Percentiles rank a stretch among this genome's conserved stretches.
Evolutionary conservation across 192 early-diverging fungal species (phyloP).

Genomic region (Gryganskiella cystojenkinii): DNA sequence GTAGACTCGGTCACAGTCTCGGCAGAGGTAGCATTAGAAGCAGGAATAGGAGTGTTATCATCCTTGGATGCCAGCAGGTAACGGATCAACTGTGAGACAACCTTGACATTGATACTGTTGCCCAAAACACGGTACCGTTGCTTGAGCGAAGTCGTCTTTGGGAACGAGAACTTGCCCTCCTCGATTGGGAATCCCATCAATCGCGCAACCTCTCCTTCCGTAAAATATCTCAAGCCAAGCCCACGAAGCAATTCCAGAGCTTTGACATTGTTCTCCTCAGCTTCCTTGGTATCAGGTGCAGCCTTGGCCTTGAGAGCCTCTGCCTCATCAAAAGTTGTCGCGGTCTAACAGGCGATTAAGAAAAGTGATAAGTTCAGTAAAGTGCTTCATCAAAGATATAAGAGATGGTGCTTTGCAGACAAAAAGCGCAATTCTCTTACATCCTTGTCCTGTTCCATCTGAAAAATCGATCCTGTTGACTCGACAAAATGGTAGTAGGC

Average conservation of each 20-base stretch:
- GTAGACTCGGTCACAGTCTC: background rate
- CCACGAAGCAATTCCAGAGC: constrained; percentile 47
- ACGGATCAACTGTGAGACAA: constrained; percentile 82
- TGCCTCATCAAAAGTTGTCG: constrained; percentile 44
- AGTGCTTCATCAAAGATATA: background rate
- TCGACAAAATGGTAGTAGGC: constrained; percentile 78
- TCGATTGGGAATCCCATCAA: constrained; percentile 82
- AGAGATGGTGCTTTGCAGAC: background rate
- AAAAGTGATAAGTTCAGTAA: no score
- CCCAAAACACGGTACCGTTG: constrained; percentile 91
- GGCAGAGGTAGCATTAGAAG: background rate
- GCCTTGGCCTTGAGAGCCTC: constrained; percentile 25
- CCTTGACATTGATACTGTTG: constrained; percentile 89
- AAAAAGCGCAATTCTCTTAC: constrained; percentile 40
- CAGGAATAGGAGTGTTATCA: no score
- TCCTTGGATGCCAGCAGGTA: constrained; percentile 62
- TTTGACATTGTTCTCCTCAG: constrained; percentile 35
- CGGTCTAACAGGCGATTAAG: no score
- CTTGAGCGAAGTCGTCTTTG: constrained; percentile 66
- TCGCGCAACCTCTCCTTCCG: constrained; percentile 73
- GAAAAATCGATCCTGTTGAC: constrained; percentile 66
- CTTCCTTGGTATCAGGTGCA: constrained; percentile 4
- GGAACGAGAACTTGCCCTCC: constrained; percentile 75
- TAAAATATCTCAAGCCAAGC: constrained; percentile 65
- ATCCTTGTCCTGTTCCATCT: constrained; percentile 58